These are phyloP conservation scores for Grosmannia serpens DNA, from an alignment of 2,329 filamentous ascomycete species.

Conservation along the genomic window DNA sequence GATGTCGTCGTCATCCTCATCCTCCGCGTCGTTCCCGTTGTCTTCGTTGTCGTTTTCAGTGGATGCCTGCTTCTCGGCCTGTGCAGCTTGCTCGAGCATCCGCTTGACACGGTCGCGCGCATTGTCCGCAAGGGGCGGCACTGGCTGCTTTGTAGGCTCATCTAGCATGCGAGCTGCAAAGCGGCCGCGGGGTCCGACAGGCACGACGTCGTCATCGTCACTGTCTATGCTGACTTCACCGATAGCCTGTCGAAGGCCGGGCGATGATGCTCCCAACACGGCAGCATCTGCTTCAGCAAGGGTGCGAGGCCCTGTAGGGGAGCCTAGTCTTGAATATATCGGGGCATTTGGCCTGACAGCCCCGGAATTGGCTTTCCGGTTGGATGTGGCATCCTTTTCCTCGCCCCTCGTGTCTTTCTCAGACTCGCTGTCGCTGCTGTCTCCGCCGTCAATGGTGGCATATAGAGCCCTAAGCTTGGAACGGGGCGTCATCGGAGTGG, in stretches of 20 bases:
- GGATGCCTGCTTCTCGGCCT: slow-evolving; percentile 12
- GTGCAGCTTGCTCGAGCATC: slow-evolving; percentile 24
- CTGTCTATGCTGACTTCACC: background rate
- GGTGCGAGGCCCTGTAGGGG: background rate
- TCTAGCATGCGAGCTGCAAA: slow-evolving; percentile 53
- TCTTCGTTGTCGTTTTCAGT: slow-evolving; percentile 6
- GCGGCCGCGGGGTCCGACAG: slow-evolving; percentile 45
- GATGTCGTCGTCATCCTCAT: slow-evolving; percentile 21
- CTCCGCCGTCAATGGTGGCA: slow-evolving; percentile 10
- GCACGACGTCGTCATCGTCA: slow-evolving; percentile 30
- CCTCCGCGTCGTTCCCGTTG: slow-evolving; percentile 12
- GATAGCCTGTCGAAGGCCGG: slow-evolving; percentile 8
- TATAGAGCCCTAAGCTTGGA: slow-evolving; percentile 42
- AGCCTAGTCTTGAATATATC: background rate
- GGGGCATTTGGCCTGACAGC: background rate
- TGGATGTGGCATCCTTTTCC: background rate
- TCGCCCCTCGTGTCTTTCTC: background rate
- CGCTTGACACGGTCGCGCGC: slow-evolving; percentile 31
- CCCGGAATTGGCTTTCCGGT: background rate
- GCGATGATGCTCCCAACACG: background rate
- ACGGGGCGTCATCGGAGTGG: slow-evolving; percentile 37
- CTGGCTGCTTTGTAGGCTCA: background rate
- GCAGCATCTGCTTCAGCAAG: background rate
- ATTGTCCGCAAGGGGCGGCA: slow-evolving; percentile 16
- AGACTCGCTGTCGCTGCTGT: slow-evolving; percentile 3